Evolutionary conservation across 441 rosid species (phyloP), one percentile per base, ranked within the genome.

Genomic region (Mallotus repandus): DNA sequence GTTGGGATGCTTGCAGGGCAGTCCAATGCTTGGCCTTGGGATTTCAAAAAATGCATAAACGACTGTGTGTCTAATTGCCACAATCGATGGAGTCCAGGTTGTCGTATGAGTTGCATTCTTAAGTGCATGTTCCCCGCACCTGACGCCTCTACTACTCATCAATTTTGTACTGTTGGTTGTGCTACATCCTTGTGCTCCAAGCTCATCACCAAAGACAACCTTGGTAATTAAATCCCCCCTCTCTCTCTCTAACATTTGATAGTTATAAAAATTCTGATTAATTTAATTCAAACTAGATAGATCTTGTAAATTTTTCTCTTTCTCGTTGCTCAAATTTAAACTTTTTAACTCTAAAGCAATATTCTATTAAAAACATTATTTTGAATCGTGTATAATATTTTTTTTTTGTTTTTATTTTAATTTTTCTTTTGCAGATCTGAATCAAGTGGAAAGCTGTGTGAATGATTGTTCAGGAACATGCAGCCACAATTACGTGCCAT

Each of bases 171-270:
- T 13, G 4, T 9, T 57, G 73, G 73, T 7, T 69, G 73, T 57
- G 73, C 73, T 56, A 69, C 73, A 16, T 56, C 73, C 3, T 7
- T 19, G 54, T 69, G 73, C 64, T 56, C 64, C 53, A 41, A 69
- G 16, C n/a, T 69, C 63, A 56, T 69, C 2, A 56, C 73, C 32
- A 14, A 21, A 56, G 15, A 56, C 0, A n/a, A 69, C 3, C 48
- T 0, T 2, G 13, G 73, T 69, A 69, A 19, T 19, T 56, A 19
- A 4, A n/a, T 35, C 10, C 7, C n/a, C 41, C 38, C 7, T 69
- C 4, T 46, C 4, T 32, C 5, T 19, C 3, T 61, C 3, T 29
- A 8, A 16, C 22, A 14, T 49, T 2, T 55, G 0, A 1, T 19
- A 6, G 3, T 19, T 29, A 29, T 29, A 29, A 29, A 29, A 29